Percentiles rank a stretch among this genome's conserved stretches.
Conservation (phyloP, 2,329 filamentous ascomycete genomes). For the Fusarium paranaense region DNA sequence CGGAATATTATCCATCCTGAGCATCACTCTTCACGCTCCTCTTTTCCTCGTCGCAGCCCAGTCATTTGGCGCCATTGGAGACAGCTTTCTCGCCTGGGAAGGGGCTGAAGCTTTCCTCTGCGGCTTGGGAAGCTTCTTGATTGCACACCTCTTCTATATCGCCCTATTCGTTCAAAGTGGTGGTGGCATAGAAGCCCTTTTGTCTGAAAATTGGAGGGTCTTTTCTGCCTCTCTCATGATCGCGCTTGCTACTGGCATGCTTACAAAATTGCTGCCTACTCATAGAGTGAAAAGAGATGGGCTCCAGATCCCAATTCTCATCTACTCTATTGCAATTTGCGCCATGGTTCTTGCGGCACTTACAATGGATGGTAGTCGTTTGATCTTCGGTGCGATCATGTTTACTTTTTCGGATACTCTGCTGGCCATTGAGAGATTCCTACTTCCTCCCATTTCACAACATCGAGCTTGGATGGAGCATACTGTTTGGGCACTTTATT, state of each 20-base stretch:
- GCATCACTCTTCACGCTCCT: slow-evolving; percentile 23
- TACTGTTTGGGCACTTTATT: slow-evolving; percentile 52
- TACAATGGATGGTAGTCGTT: slow-evolving; percentile 36
- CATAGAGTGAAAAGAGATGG: slow-evolving; percentile 24
- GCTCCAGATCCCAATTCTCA: slow-evolving; percentile 45
- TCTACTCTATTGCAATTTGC: slow-evolving; percentile 48
- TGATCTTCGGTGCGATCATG: slow-evolving; percentile 46
- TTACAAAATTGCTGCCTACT: slow-evolving; percentile 41
- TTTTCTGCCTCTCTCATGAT: slow-evolving; percentile 30
- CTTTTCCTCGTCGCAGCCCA: slow-evolving; percentile 44
- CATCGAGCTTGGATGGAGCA: slow-evolving; percentile 47
- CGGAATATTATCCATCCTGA: slow-evolving; percentile 43
- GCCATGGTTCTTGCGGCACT: slow-evolving; percentile 48
- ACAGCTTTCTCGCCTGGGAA: slow-evolving; percentile 52
- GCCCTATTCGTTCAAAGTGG: slow-evolving; percentile 39
- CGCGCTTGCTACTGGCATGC: slow-evolving; percentile 43
- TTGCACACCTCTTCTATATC: slow-evolving; percentile 50
- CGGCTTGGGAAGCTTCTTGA: slow-evolving; percentile 50
- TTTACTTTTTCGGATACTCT: slow-evolving; percentile 51
- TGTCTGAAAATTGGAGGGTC: slow-evolving; percentile 24
- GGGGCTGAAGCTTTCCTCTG: slow-evolving; percentile 47
- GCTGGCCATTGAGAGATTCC: slow-evolving; percentile 49
- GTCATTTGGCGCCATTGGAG: slow-evolving; percentile 48
- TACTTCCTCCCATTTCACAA: slow-evolving; percentile 40
- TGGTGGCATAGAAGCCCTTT: slow-evolving; percentile 10